These are phyloP conservation scores for Aspergillus nanangensis DNA, from an alignment of 495 filamentous ascomycete species.

Conservation along the genomic window DNA sequence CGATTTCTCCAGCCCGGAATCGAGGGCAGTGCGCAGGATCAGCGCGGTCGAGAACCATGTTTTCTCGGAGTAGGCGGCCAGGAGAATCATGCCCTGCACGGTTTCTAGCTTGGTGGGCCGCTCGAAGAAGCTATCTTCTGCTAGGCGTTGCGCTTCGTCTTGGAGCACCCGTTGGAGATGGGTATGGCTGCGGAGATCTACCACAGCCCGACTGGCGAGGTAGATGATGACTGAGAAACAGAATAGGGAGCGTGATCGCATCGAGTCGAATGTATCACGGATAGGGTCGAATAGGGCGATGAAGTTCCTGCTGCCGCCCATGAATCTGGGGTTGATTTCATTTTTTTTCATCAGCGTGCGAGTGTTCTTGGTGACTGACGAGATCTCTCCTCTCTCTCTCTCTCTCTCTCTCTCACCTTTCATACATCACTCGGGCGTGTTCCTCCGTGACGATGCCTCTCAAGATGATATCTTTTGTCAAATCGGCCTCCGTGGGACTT, in stretches of 20 bases:
- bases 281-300: conserved; percentile 39
- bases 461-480: conserved; percentile 31
- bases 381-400: too few species aligned
- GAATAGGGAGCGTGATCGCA: conserved; percentile 38
- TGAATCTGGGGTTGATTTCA: too few species aligned
- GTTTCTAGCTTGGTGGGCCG: conserved; percentile 40
- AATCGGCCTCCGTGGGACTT: conserved; percentile 26
- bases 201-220: conserved; percentile 34
- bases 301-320: conserved; percentile 37
- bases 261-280: conserved; percentile 41
- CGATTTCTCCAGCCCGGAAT: conserved; percentile 39
- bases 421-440: conserved; percentile 35
- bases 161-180: conserved; percentile 41
- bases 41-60: conserved; percentile 43
- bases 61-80: conserved; percentile 42
- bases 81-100: conserved; percentile 40
- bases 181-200: conserved; percentile 31
- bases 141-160: conserved; percentile 38
- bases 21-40: conserved; percentile 37
- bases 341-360: too few species aligned
- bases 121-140: conserved; percentile 42
- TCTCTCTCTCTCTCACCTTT: conserved; percentile 21
- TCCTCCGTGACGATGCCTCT: conserved; percentile 39
- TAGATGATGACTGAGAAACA: conserved; percentile 43
- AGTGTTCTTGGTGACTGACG: too few species aligned